Evolutionary conservation across 1,284 basidiomycete species (phyloP).

Genomic region (Lentinula novae-zelandiae): DNA sequence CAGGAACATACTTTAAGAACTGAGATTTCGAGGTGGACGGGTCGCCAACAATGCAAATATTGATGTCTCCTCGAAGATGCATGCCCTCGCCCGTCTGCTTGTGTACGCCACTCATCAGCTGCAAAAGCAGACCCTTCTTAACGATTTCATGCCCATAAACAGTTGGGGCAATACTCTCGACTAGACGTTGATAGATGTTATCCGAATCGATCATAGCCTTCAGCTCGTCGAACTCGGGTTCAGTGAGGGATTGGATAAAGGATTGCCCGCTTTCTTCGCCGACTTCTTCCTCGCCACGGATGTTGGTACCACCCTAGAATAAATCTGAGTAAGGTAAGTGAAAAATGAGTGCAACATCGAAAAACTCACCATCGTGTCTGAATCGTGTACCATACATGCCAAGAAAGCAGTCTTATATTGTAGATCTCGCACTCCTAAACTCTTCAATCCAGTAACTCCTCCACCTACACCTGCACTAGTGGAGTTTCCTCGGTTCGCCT

Average conservation of each 20-base stretch:
- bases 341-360: slow-evolving; percentile 1
- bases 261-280: slow-evolving; percentile 55
- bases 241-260: slow-evolving; percentile 86
- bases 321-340: slow-evolving; percentile 6
- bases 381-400: slow-evolving; percentile 95
- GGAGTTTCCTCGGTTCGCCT: slow-evolving; percentile 67
- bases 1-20: slow-evolving; percentile 82
- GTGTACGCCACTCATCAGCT: slow-evolving; percentile 99
- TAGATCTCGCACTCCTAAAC: slow-evolving; percentile 90
- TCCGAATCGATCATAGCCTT: slow-evolving; percentile 91
- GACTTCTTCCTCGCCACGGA: slow-evolving; percentile 83
- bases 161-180: slow-evolving; percentile 95
- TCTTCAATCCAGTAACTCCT: slow-evolving; percentile 94
- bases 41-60: slow-evolving; percentile 98
- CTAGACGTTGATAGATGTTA: slow-evolving; percentile 92
- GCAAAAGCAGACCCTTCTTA: slow-evolving; percentile 96
- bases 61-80: slow-evolving; percentile 96
- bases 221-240: slow-evolving; percentile 94
- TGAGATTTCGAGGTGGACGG: slow-evolving; percentile 98
- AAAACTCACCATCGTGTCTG: slow-evolving; percentile 74
- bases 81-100: slow-evolving; percentile 97
- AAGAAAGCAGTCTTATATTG: slow-evolving; percentile 99
- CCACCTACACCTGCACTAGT: slow-evolving; percentile 73
- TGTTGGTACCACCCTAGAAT: slow-evolving; percentile 71
- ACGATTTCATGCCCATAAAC: slow-evolving; percentile 99